phyloP scores from a whole-genome alignment of 2,329 filamentous ascomycete genomes.

The Dothiorella sarmentorum region DNA sequence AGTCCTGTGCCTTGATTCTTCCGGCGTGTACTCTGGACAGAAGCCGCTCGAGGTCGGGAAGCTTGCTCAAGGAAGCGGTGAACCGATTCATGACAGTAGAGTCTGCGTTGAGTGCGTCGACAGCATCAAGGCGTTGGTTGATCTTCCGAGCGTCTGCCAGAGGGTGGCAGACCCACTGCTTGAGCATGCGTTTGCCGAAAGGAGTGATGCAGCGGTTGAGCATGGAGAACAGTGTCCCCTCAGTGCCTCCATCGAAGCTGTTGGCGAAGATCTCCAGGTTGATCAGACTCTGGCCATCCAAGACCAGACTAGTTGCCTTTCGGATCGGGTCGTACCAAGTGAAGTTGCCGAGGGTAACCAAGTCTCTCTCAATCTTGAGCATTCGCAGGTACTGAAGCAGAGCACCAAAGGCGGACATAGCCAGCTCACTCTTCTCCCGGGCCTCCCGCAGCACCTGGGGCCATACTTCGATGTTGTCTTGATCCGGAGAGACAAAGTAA shows the following conservation, averaged over 20 bases:
- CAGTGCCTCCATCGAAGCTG: slow-evolving; percentile 76
- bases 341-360: slow-evolving; percentile 89
- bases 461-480: slow-evolving; percentile 66
- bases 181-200: slow-evolving; percentile 93
- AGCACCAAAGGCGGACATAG: slow-evolving; percentile 89
- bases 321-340: slow-evolving; percentile 88
- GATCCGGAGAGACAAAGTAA: slow-evolving; percentile 67
- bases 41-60: slow-evolving; percentile 90
- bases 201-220: slow-evolving; percentile 94
- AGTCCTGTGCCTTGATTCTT: slow-evolving; percentile 85
- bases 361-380: slow-evolving; percentile 82
- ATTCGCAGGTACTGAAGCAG: slow-evolving; percentile 77
- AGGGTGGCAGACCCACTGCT: slow-evolving; percentile 96
- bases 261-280: slow-evolving; percentile 98
- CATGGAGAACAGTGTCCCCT: slow-evolving; percentile 85
- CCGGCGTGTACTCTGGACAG: slow-evolving; percentile 94
- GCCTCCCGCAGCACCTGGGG: slow-evolving; percentile 69
- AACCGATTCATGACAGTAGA: slow-evolving; percentile 79
- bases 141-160: slow-evolving; percentile 82
- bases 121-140: slow-evolving; percentile 89
- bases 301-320: slow-evolving; percentile 80
- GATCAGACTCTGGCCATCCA: slow-evolving; percentile 94
- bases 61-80: slow-evolving; percentile 78
- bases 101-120: slow-evolving; percentile 88
- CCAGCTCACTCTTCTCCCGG: slow-evolving; percentile 66